Base-by-base conservation (phyloP, 768 basidiomycete genomes). In the Suillus hirtellus region DNA sequence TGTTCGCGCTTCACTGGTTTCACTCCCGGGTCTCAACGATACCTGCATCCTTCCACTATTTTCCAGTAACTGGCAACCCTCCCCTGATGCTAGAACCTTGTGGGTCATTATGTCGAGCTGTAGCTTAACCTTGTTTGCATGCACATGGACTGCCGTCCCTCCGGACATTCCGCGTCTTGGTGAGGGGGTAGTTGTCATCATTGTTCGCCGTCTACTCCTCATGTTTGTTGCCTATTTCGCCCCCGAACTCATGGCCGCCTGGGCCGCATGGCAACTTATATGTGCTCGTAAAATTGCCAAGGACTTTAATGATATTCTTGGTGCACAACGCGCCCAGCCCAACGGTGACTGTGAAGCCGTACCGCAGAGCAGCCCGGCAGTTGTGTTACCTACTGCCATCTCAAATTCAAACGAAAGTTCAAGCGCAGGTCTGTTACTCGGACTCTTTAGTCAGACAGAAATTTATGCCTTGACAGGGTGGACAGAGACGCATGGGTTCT, bases 81-180 rank as follows among this genome's bases (percentile, higher is more conserved):
- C 5, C 38, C 2, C 31, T 31, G 31, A 66, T 46, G 19, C 66
- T 60, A 50, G 66, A 61, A 64, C 59, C 7, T 24, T 63, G 2
- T 65, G 66, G 61, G 47, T 65, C 9, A 73, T 75, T 1, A 35
- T 72, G 19, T 66, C 65, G 67, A 70, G 73, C 55, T 75, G 73
- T 56, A 40, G 73, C n/a, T 60, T 64, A 17, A 73, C 75, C 2
- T 65, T 75, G 2, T 71, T 76, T 27, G 61, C 67, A 0, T 76
- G 76, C 63, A 70, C 68, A 27, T 77, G 75, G 76, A 67, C 67
- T 19, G 63, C 72, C 5, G 44, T 75, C 9, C 76, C 75, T 42
- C 70, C 68, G 12, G 72, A 77, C 63, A 68, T 77, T 21, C 71
- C 76, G 9, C 42, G 21, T 34, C 60, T 63, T 3, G 47, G 68